Evolutionary conservation across 148 eudicot species (phyloP).

Genomic region (Drosera capensis): DNA sequence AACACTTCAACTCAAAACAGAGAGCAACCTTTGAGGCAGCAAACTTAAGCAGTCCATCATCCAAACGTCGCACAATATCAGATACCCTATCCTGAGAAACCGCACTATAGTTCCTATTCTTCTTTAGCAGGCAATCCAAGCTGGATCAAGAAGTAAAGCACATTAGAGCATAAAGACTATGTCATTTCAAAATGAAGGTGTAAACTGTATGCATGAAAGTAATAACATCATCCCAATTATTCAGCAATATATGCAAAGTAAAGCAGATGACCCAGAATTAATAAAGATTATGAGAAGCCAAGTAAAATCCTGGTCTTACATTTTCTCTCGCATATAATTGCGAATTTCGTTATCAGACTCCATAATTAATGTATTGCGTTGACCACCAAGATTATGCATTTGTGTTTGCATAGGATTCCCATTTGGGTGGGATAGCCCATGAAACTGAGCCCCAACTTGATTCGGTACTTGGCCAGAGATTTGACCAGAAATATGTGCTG

Average conservation of each 20-base stretch:
- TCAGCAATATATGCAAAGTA: not conserved
- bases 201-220: not conserved
- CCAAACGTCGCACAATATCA: constrained; percentile 62
- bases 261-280: not conserved
- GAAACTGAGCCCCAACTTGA: constrained; percentile 40
- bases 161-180: not conserved
- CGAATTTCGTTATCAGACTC: constrained; percentile 36
- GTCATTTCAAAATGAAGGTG: not conserved
- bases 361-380: constrained; percentile 19
- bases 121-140: constrained; percentile 32
- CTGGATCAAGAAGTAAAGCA: no score
- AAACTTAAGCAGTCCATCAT: constrained; percentile 44
- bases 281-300: not conserved
- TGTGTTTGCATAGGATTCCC: constrained; percentile 31
- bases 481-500: constrained; percentile 51
- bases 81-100: constrained; percentile 20
- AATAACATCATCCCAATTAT: not conserved
- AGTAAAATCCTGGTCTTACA: constrained; percentile 34
- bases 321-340: constrained; percentile 34
- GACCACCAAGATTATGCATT: constrained; percentile 41
- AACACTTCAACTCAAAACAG: not conserved
- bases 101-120: constrained; percentile 31
- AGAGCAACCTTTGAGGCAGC: constrained; percentile 49
- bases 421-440: constrained; percentile 45
- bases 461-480: constrained; percentile 52